Percentiles rank a stretch among this genome's conserved stretches.
These are phyloP conservation scores for Gymnopus androsaceus DNA, from an alignment of 1,284 basidiomycete genomes.

Conservation along the genomic window DNA sequence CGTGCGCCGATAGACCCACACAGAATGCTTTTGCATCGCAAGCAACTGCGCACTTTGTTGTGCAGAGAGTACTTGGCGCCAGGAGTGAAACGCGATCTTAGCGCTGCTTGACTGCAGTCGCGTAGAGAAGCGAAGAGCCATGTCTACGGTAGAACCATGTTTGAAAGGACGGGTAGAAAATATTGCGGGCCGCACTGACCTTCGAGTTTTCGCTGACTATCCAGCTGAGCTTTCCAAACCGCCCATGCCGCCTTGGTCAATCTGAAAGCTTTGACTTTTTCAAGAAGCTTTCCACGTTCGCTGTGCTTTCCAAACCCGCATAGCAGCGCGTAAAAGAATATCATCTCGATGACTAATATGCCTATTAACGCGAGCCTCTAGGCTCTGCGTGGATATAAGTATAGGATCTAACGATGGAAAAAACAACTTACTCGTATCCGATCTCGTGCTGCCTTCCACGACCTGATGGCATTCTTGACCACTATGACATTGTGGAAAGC, in stretches of 20 bases:
- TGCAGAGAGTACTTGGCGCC: slow-evolving; percentile 47
- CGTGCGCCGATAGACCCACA: slow-evolving; percentile 46
- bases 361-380: slow-evolving; percentile 58
- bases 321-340: slow-evolving; percentile 62
- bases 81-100: slow-evolving; percentile 44
- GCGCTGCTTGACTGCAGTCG: slow-evolving; percentile 46
- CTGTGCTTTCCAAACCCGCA: slow-evolving; percentile 75
- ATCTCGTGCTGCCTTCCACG: slow-evolving; percentile 57
- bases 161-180: background rate
- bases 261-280: slow-evolving; percentile 51
- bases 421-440: slow-evolving; percentile 50
- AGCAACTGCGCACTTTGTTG: slow-evolving; percentile 54
- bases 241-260: slow-evolving; percentile 49
- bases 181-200: slow-evolving; percentile 37
- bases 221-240: slow-evolving; percentile 55
- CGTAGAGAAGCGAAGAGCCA: slow-evolving; percentile 54
- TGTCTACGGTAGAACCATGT: slow-evolving; percentile 36
- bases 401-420: slow-evolving; percentile 5
- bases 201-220: slow-evolving; percentile 42
- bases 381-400: slow-evolving; percentile 26
- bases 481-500: slow-evolving; percentile 44
- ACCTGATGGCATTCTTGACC: slow-evolving; percentile 45
- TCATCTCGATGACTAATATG: slow-evolving; percentile 63
- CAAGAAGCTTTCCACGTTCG: slow-evolving; percentile 63
- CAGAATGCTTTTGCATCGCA: slow-evolving; percentile 52